Conservation (phyloP, 2,329 filamentous ascomycete genomes). For the Parastagonospora avenae region DNA sequence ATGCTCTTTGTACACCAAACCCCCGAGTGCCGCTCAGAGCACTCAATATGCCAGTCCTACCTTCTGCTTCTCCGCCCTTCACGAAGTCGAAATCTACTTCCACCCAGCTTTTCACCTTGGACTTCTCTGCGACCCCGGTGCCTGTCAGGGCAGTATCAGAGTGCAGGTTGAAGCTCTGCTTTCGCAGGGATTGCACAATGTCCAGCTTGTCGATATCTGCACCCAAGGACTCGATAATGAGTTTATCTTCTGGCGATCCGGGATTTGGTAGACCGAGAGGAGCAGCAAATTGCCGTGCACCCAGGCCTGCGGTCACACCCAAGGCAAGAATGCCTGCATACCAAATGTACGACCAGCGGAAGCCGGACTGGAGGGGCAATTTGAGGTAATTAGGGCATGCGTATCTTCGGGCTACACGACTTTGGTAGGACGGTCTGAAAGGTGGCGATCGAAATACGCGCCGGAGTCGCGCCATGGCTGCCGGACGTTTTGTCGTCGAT, state of each 20-base stretch:
- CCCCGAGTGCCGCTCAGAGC: constrained; percentile 45
- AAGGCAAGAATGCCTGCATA: constrained; percentile 35
- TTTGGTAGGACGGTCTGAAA: constrained; percentile 6
- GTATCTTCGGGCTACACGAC: constrained; percentile 3
- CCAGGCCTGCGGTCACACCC: constrained; percentile 31
- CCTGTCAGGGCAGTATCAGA: constrained; percentile 24
- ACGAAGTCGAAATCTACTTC: constrained; percentile 36
- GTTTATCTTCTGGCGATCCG: constrained; percentile 35
- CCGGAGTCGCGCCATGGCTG: constrained; percentile 29
- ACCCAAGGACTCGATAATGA: constrained; percentile 30
- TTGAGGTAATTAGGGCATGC: constrained; percentile 5
- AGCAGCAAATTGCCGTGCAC: constrained; percentile 30
- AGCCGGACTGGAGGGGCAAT: constrained; percentile 26
- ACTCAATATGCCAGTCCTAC: constrained; percentile 36
- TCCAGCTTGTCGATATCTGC: constrained; percentile 38
- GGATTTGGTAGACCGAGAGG: constrained; percentile 32
- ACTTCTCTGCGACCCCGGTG: neutral
- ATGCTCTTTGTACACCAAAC: constrained; percentile 63
- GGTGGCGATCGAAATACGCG: constrained; percentile 12
- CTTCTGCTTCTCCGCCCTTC: constrained; percentile 13
- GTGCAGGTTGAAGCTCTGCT: constrained; percentile 31
- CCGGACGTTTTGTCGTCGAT: neutral
- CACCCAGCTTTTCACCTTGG: constrained; percentile 33
- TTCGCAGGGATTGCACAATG: constrained; percentile 39
- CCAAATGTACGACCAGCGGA: constrained; percentile 39